Percentiles rank a stretch among this genome's conserved stretches.
phyloP scores from a whole-genome alignment of 1,284 basidiomycete genomes.

The Sporisorium scitamineum region DNA sequence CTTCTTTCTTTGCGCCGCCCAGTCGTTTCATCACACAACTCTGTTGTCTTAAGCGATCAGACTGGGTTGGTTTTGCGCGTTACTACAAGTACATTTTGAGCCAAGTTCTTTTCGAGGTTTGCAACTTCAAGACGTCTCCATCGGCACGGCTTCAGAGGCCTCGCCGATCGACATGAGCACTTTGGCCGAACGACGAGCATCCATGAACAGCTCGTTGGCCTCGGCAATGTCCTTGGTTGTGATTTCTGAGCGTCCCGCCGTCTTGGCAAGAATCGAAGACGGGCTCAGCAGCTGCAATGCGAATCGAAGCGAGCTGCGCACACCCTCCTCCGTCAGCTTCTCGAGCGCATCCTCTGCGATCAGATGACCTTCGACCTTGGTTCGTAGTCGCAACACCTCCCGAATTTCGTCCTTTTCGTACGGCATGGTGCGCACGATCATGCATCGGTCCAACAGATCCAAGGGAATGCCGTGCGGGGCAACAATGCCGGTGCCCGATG shows the following conservation, averaged over 20 bases:
- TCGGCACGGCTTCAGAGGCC: conserved; percentile 30
- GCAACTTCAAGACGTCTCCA: conserved; percentile 44
- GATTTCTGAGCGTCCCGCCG: conserved; percentile 84
- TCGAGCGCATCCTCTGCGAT: conserved; percentile 83
- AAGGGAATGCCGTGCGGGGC: conserved; percentile 94
- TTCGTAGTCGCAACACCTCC: conserved; percentile 86
- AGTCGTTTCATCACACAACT: neutral
- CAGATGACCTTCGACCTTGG: conserved; percentile 85
- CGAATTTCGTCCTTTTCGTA: conserved; percentile 88
- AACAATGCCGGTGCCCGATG: conserved; percentile 78
- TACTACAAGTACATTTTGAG: conserved; percentile 32
- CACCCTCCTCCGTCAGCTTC: conserved; percentile 84
- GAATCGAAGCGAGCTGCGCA: conserved; percentile 85
- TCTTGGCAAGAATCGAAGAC: conserved; percentile 84
- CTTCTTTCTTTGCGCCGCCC: neutral
- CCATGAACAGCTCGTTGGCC: conserved; percentile 86
- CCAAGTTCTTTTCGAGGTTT: neutral
- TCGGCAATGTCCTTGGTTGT: conserved; percentile 87
- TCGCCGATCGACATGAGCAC: conserved; percentile 32
- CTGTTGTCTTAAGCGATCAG: neutral
- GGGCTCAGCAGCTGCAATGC: conserved; percentile 92
- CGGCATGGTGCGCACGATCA: conserved; percentile 92
- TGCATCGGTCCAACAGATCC: conserved; percentile 92
- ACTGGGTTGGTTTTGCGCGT: neutral
- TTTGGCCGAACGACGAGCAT: conserved; percentile 76